phyloP scores from a whole-genome alignment of 495 filamentous ascomycete species.

The Annulohypoxylon moriforme region DNA sequence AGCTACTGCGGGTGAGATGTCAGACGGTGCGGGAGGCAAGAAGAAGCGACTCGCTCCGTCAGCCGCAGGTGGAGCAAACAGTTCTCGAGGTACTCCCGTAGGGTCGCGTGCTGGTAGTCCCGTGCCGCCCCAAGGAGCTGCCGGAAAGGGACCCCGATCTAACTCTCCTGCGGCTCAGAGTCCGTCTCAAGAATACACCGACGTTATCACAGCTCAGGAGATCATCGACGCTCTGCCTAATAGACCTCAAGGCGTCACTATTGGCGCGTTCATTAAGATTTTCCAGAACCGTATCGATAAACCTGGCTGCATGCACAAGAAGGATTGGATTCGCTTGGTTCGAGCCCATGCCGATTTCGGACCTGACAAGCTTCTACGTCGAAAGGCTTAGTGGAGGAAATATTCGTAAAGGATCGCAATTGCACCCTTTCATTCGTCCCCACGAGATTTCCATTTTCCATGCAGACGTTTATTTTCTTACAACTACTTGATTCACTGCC shows the following conservation, averaged over 20 bases:
- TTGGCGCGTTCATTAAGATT: slow-evolving; percentile 67
- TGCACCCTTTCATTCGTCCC: not conserved
- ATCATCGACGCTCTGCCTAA: slow-evolving; percentile 74
- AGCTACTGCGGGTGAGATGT: slow-evolving; percentile 78
- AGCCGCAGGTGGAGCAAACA: slow-evolving; percentile 57
- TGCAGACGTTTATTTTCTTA: not conserved
- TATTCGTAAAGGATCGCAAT: not conserved
- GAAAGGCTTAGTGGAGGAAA: slow-evolving; percentile 44
- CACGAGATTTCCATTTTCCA: not conserved
- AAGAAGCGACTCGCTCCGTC: slow-evolving; percentile 76
- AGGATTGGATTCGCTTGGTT: slow-evolving; percentile 66
- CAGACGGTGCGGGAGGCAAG: slow-evolving; percentile 69
- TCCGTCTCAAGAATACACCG: slow-evolving; percentile 24
- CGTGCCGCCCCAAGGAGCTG: slow-evolving; percentile 42
- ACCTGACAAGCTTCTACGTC: slow-evolving; percentile 59
- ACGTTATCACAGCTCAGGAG: slow-evolving; percentile 64
- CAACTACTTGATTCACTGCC: not conserved
- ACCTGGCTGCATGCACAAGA: slow-evolving; percentile 53
- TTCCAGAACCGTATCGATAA: slow-evolving; percentile 71
- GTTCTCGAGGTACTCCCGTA: slow-evolving; percentile 60
- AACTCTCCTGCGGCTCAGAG: slow-evolving; percentile 56
- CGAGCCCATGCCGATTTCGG: slow-evolving; percentile 59
- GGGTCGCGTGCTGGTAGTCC: slow-evolving; percentile 66
- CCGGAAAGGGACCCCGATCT: slow-evolving; percentile 22
- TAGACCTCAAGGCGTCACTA: slow-evolving; percentile 69